Conservation (phyloP, 495 filamentous ascomycete genomes). For the Daldinia concentrica region DNA sequence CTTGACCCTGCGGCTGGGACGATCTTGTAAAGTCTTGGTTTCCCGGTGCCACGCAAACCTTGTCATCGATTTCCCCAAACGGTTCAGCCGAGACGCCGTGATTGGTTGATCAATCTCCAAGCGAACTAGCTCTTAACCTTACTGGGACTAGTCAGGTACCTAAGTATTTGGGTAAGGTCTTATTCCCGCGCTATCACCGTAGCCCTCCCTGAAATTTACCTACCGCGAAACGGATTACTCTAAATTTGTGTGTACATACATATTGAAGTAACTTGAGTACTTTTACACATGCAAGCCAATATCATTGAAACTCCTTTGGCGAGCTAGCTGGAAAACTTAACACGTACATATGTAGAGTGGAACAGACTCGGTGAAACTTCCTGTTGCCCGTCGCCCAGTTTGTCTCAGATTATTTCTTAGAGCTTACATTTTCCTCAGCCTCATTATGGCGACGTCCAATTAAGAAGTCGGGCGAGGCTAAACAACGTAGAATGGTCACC, state of each 20-base stretch:
- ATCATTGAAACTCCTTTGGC: conserved; percentile 3
- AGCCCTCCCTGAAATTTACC: not conserved
- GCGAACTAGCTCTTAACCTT: conserved; percentile 19
- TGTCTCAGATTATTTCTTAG: not conserved
- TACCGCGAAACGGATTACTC: not conserved
- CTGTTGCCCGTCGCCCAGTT: conserved; percentile 1
- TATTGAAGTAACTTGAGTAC: not conserved
- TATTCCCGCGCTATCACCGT: conserved; percentile 38
- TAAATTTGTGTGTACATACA: not conserved
- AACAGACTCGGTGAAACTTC: conserved; percentile 25
- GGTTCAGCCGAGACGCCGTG: conserved; percentile 29
- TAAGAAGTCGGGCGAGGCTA: conserved; percentile 23
- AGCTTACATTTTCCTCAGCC: conserved; percentile 3
- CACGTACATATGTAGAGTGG: not conserved
- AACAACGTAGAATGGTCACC: conserved; percentile 10
- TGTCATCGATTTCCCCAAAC: conserved; percentile 38
- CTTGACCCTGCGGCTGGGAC: conserved; percentile 9
- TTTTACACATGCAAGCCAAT: not conserved
- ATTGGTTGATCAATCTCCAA: conserved; percentile 11
- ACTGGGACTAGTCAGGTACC: conserved; percentile 28
- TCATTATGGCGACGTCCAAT: conserved; percentile 11
- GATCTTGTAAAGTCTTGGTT: conserved; percentile 32
- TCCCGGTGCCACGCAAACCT: conserved; percentile 12
- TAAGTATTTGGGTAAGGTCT: not conserved
- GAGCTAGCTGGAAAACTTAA: conserved; percentile 20